These are phyloP conservation scores for Atkinsonella hypoxylon DNA, from an alignment of 2,329 filamentous ascomycete species.

Conservation along the genomic window DNA sequence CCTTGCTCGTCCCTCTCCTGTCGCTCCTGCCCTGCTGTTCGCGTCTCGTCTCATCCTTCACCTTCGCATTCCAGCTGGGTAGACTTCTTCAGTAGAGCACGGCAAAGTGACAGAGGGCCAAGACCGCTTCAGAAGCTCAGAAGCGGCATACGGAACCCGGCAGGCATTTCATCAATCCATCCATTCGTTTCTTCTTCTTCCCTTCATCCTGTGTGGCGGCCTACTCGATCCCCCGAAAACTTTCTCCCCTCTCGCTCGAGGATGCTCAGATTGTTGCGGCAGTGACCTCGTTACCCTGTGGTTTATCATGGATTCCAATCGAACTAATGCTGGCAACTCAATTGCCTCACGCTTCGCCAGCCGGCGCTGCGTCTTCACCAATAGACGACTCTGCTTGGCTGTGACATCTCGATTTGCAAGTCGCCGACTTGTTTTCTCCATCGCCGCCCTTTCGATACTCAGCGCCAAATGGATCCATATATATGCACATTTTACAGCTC, in stretches of 20 bases:
- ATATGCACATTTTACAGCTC: slow-evolving; percentile 18
- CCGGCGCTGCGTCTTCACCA: slow-evolving; percentile 2
- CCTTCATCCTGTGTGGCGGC: not conserved
- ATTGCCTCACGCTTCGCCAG: slow-evolving; percentile 1
- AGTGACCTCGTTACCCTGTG: not conserved
- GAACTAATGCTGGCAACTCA: slow-evolving; percentile 1
- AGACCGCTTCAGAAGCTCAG: slow-evolving; percentile 1
- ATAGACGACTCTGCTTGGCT: slow-evolving; percentile 8
- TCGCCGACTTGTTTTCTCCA: slow-evolving; percentile 20
- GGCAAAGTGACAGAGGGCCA: not conserved
- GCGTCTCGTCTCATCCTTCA: not conserved
- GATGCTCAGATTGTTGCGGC: not conserved
- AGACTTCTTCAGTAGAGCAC: not conserved
- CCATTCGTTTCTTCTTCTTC: not conserved
- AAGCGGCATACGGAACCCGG: not conserved
- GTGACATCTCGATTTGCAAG: slow-evolving; percentile 15
- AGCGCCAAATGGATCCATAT: slow-evolving; percentile 21
- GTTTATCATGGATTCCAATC: slow-evolving; percentile 1
- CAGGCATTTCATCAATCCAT: not conserved
- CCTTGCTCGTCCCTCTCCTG: not conserved
- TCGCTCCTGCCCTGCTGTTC: not conserved
- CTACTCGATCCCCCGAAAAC: not conserved
- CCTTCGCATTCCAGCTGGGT: too few species aligned
- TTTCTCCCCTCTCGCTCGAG: not conserved
- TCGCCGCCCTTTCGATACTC: slow-evolving; percentile 18